Conservation (phyloP, 2,329 filamentous ascomycete species). For the Aspergillus melleus region DNA sequence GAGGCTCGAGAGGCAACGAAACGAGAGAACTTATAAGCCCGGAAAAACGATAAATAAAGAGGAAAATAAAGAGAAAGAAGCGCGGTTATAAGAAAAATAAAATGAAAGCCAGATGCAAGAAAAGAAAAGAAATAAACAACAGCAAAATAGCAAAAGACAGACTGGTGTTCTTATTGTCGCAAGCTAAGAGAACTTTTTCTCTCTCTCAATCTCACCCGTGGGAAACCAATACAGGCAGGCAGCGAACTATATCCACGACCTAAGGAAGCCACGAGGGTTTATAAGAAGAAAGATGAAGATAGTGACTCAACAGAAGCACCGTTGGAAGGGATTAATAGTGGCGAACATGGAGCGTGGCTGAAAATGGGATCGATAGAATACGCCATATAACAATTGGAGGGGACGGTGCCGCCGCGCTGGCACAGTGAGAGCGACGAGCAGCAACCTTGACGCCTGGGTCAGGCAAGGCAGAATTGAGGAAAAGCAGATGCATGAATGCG, state of each 20-base stretch:
- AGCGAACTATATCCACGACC: neutral
- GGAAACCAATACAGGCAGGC: neutral
- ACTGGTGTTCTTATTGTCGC: neutral
- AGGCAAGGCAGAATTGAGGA: conserved; percentile 39
- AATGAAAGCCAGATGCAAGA: neutral
- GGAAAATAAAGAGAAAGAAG: neutral
- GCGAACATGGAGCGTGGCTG: conserved; percentile 32
- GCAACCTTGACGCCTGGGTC: conserved; percentile 29
- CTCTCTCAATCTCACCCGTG: neutral
- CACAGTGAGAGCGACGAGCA: conserved; percentile 26
- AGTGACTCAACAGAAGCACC: conserved; percentile 24
- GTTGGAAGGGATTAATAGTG: conserved; percentile 20
- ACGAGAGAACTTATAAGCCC: neutral
- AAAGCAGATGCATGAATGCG: conserved; percentile 25
- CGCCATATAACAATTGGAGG: conserved; percentile 30
- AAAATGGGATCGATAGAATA: conserved; percentile 19
- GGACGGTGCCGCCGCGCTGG: conserved; percentile 26
- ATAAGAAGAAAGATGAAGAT: conserved; percentile 16
- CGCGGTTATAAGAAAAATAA: neutral
- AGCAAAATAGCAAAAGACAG: neutral
- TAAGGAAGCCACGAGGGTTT: conserved; percentile 8
- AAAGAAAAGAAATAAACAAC: neutral
- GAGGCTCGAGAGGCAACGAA: neutral
- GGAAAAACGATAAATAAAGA: neutral
- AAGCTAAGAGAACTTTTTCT: neutral